Percentiles rank a stretch among this genome's conserved stretches.
These are phyloP conservation scores for Venturia asperata DNA, from an alignment of 2,329 filamentous ascomycete species.

Conservation along the genomic window DNA sequence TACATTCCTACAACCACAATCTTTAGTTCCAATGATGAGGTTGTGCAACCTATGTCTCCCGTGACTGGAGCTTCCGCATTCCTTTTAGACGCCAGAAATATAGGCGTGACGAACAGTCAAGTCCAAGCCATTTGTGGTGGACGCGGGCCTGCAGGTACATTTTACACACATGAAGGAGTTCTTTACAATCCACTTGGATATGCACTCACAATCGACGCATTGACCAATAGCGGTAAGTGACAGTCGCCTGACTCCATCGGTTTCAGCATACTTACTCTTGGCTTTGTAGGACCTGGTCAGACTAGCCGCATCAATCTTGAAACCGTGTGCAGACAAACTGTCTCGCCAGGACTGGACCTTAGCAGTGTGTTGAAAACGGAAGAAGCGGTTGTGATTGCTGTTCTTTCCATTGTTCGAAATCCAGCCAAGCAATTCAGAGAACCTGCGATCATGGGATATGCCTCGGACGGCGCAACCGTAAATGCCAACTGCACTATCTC, in stretches of 20 bases:
- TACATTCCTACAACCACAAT: conserved; percentile 51
- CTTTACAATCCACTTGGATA: conserved; percentile 45
- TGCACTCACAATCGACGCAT: conserved; percentile 42
- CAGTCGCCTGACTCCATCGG: too few species aligned
- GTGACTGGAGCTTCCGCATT: conserved; percentile 43
- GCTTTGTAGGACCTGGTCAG: conserved; percentile 37
- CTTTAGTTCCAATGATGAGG: conserved; percentile 45
- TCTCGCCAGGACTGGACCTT: conserved; percentile 37
- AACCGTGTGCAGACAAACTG: conserved; percentile 34
- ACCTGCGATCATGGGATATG: conserved; percentile 38
- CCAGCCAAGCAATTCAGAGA: conserved; percentile 32
- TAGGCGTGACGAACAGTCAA: conserved; percentile 46
- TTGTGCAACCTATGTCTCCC: conserved; percentile 43
- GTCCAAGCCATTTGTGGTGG: conserved; percentile 38
- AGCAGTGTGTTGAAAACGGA: conserved; percentile 42
- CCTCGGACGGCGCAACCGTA: conserved; percentile 20
- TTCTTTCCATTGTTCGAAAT: conserved; percentile 31
- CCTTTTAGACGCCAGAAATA: conserved; percentile 36
- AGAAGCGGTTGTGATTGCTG: conserved; percentile 35
- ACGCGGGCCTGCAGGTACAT: conserved; percentile 32
- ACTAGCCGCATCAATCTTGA: conserved; percentile 35
- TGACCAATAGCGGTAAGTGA: conserved; percentile 39
- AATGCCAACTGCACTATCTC: not conserved
- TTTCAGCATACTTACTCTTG: too few species aligned
- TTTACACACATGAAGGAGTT: conserved; percentile 47